These are phyloP conservation scores for Lactifluus hygrophoroides DNA, from an alignment of 768 basidiomycete species.

Conservation along the genomic window DNA sequence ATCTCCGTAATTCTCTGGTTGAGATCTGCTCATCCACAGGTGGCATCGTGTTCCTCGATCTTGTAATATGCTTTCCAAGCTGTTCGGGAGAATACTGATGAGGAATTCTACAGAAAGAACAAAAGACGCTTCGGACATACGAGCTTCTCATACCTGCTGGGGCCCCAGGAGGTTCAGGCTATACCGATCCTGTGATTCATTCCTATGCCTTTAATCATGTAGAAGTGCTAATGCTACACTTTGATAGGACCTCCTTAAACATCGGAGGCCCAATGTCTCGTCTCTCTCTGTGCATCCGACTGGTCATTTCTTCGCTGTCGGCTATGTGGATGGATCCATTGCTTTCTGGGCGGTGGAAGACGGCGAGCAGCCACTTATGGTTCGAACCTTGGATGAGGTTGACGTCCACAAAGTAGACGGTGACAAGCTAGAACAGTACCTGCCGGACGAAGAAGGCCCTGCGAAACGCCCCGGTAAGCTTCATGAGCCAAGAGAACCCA, in stretches of 20 bases:
- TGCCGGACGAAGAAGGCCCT: slow-evolving; percentile 23
- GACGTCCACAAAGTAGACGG: slow-evolving; percentile 50
- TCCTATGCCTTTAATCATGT: background rate
- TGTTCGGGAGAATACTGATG: background rate
- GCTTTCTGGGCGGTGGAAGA: slow-evolving; percentile 80
- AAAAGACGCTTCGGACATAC: slow-evolving; percentile 48
- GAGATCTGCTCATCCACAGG: slow-evolving; percentile 31
- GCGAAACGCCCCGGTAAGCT: slow-evolving; percentile 17
- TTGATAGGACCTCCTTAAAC: slow-evolving; percentile 54
- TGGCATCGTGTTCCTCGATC: slow-evolving; percentile 50
- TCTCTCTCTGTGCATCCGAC: slow-evolving; percentile 66
- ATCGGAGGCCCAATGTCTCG: slow-evolving; percentile 62
- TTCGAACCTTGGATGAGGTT: slow-evolving; percentile 55
- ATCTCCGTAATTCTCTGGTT: background rate
- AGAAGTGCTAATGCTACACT: background rate
- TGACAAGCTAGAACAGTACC: slow-evolving; percentile 35
- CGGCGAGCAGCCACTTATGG: slow-evolving; percentile 63
- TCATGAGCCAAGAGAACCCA: slow-evolving; percentile 48
- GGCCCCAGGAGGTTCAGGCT: slow-evolving; percentile 70
- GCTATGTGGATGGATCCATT: slow-evolving; percentile 75
- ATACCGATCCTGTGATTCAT: slow-evolving; percentile 42
- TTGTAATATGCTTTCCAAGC: slow-evolving; percentile 33
- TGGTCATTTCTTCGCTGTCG: slow-evolving; percentile 69
- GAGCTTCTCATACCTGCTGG: slow-evolving; percentile 70
- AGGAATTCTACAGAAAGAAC: slow-evolving; percentile 35